phyloP scores from a whole-genome alignment of 345 rosid genomes.

The Citrus hindsii region DNA sequence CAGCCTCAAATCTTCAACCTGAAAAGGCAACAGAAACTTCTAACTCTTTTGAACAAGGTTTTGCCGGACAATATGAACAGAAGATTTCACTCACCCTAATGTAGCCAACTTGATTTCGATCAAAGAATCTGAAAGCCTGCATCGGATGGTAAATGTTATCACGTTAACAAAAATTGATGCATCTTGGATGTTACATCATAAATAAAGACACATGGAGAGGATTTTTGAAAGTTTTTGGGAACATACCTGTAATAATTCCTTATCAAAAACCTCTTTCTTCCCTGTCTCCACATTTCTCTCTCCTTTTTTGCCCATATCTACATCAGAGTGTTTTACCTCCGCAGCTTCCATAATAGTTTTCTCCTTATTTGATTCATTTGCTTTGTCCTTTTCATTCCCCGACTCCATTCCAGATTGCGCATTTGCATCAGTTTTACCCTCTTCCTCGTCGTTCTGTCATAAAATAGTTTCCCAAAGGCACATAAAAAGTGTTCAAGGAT shows the following conservation, averaged over 20 bases:
- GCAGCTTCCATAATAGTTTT: slow-evolving; percentile 28
- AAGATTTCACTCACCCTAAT: slow-evolving; percentile 52
- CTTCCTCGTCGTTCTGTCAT: slow-evolving; percentile 38
- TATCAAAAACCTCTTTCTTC: slow-evolving; percentile 52
- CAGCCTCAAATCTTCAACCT: slow-evolving; percentile 95
- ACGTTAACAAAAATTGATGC: not conserved
- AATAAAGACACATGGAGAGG: not conserved
- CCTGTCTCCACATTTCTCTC: slow-evolving; percentile 30
- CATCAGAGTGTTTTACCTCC: slow-evolving; percentile 34
- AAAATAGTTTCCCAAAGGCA: not conserved
- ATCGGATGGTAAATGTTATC: not conserved
- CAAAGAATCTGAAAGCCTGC: slow-evolving; percentile 96
- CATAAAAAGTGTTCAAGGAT: not conserved
- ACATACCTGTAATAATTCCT: slow-evolving; percentile 81
- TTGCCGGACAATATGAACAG: not conserved
- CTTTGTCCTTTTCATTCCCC: slow-evolving; percentile 30
- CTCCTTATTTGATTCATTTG: slow-evolving; percentile 26
- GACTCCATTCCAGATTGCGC: slow-evolving; percentile 26
- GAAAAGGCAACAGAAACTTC: slow-evolving; percentile 5
- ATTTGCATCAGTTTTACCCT: slow-evolving; percentile 33
- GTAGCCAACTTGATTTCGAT: slow-evolving; percentile 80
- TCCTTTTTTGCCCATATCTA: slow-evolving; percentile 23
- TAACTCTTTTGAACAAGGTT: not conserved
- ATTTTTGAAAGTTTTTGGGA: not conserved
- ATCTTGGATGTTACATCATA: not conserved